Conservation (phyloP, 2,329 filamentous ascomycete genomes). For the Ophiostoma triangulosporum region DNA sequence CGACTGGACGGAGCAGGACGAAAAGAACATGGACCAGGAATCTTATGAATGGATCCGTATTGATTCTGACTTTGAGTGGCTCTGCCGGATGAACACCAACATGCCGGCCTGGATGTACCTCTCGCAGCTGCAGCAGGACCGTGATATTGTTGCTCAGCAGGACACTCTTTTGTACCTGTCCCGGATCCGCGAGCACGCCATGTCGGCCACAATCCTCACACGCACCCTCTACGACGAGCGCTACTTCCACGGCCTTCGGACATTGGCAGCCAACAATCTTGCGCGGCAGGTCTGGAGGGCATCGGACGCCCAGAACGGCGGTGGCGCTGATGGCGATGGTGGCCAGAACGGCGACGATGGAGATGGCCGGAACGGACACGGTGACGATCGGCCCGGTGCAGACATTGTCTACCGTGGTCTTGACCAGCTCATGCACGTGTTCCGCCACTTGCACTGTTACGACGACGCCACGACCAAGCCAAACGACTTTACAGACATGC, state of each 20-base stretch:
- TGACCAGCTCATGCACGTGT: constrained; percentile 65
- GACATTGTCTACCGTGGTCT: constrained; percentile 23
- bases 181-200: constrained; percentile 52
- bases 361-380: neutral
- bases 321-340: neutral
- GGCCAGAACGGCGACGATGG: neutral
- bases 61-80: constrained; percentile 97
- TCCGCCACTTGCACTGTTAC: constrained; percentile 78
- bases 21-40: constrained; percentile 84
- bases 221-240: constrained; percentile 81
- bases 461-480: constrained; percentile 68
- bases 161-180: constrained; percentile 65
- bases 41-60: constrained; percentile 98
- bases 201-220: constrained; percentile 79
- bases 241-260: constrained; percentile 88
- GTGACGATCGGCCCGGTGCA: constrained; percentile 1
- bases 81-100: constrained; percentile 66
- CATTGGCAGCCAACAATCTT: constrained; percentile 68
- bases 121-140: constrained; percentile 91
- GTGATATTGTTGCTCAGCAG: constrained; percentile 83
- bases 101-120: constrained; percentile 97
- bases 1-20: constrained; percentile 82
- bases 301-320: constrained; percentile 5
- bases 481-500: constrained; percentile 84
- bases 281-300: constrained; percentile 49